Percentiles rank a stretch among this genome's conserved stretches.
Conservation (phyloP, 257 asterid species). For the Penstemon eatonii region DNA sequence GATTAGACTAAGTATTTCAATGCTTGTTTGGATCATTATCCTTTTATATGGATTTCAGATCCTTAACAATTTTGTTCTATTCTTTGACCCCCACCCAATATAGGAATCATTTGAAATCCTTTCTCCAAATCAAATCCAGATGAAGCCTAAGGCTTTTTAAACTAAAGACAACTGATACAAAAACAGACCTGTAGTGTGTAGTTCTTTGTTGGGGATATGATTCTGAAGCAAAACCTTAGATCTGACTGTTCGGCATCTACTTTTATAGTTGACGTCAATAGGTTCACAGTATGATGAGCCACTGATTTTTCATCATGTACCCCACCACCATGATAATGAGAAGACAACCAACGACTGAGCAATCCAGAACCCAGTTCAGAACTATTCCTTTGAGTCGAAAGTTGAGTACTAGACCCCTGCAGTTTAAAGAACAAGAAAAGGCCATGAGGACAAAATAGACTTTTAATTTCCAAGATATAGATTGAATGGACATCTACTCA, state of each 20-base stretch:
- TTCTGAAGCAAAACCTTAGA: slow-evolving; percentile 96
- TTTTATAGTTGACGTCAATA: slow-evolving; percentile 95
- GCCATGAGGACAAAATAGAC: neutral
- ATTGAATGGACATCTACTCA: slow-evolving; percentile 46
- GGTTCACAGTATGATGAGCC: slow-evolving; percentile 97
- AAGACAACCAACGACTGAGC: slow-evolving; percentile 96
- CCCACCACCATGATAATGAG: slow-evolving; percentile 87
- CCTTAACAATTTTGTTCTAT: too few species aligned
- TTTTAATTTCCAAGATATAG: neutral
- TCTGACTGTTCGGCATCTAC: slow-evolving; percentile 99
- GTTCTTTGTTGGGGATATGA: slow-evolving; percentile 97
- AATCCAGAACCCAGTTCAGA: slow-evolving; percentile 98
- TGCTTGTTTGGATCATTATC: too few species aligned
- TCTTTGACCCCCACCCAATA: too few species aligned
- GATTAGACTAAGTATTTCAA: too few species aligned
- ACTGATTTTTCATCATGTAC: slow-evolving; percentile 98
- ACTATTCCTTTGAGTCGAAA: slow-evolving; percentile 89
- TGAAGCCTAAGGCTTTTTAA: too few species aligned
- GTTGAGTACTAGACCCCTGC: slow-evolving; percentile 88
- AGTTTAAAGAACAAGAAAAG: neutral
- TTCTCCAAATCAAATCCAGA: too few species aligned
- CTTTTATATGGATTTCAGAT: too few species aligned
- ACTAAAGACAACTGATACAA: slow-evolving; percentile 20
- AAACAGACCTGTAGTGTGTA: slow-evolving; percentile 90
- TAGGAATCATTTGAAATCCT: too few species aligned